A percentile compares a stretch with the other conserved stretches of the same genome.
Conservation (phyloP, 805 yeast species). For the Pichia californica region DNA sequence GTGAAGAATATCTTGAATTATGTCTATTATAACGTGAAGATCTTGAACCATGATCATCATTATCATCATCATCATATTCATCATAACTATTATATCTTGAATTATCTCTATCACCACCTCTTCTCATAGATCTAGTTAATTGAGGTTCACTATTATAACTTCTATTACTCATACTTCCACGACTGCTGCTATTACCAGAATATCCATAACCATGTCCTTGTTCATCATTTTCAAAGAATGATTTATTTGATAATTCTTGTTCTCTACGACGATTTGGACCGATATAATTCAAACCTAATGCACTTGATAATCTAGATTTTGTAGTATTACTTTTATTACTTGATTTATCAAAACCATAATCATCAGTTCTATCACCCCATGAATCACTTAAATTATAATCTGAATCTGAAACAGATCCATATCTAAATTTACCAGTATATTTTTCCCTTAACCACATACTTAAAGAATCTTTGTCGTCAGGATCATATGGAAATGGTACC, state of each 20-base stretch:
- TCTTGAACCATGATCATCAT: slow-evolving; percentile 4
- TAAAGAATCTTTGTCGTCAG: slow-evolving; percentile 55
- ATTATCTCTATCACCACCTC: slow-evolving; percentile 10
- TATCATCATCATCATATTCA: slow-evolving; percentile 7
- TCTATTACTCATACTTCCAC: neutral
- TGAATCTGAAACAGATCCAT: slow-evolving; percentile 29
- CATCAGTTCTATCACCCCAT: slow-evolving; percentile 13
- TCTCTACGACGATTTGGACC: slow-evolving; percentile 1
- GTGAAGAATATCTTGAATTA: slow-evolving; percentile 4
- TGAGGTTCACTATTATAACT: neutral
- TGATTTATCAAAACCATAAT: slow-evolving; percentile 12
- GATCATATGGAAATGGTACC: slow-evolving; percentile 69
- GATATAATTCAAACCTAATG: neutral
- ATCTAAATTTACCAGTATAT: slow-evolving; percentile 56
- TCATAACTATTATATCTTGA: neutral
- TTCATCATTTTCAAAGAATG: neutral
- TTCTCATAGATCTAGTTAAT: slow-evolving; percentile 15
- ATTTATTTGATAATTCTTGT: neutral
- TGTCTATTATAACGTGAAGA: neutral
- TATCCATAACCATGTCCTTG: slow-evolving; percentile 1
- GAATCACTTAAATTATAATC: slow-evolving; percentile 31
- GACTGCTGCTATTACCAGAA: neutral
- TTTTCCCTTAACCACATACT: slow-evolving; percentile 60
- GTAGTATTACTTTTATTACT: slow-evolving; percentile 7
- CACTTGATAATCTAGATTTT: slow-evolving; percentile 1